A percentile compares a stretch with the other conserved stretches of the same genome.
phyloP scores from a whole-genome alignment of 805 yeast species.

The Candida methanosorbosa region DNA sequence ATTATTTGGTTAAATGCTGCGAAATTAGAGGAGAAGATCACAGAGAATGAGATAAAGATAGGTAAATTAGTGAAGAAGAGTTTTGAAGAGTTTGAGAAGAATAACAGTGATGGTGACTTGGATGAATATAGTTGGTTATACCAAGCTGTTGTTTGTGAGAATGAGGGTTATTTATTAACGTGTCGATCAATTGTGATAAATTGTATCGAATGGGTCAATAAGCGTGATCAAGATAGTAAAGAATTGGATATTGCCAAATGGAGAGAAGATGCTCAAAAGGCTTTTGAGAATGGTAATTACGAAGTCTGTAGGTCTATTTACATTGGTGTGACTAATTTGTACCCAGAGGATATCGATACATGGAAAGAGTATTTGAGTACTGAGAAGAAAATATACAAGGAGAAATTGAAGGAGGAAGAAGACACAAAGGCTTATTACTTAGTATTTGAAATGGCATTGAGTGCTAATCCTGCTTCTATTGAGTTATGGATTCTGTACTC shows the following conservation, averaged over 20 bases:
- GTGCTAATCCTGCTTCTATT: conserved; percentile 38
- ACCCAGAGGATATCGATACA: conserved; percentile 35
- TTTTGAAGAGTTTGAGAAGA: conserved; percentile 29
- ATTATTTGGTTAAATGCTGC: conserved; percentile 66
- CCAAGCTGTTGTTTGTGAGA: conserved; percentile 47
- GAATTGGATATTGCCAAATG: conserved; percentile 19
- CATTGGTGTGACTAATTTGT: conserved; percentile 33
- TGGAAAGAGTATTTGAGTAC: conserved; percentile 42
- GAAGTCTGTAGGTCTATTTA: conserved; percentile 40
- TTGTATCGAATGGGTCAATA: conserved; percentile 25
- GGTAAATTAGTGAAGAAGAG: conserved; percentile 42
- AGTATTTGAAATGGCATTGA: conserved; percentile 46
- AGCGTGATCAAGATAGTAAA: conserved; percentile 15
- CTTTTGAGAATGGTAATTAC: conserved; percentile 13
- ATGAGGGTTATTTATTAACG: conserved; percentile 34
- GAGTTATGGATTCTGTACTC: conserved; percentile 62
- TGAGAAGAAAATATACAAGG: conserved; percentile 13
- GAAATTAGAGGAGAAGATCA: conserved; percentile 51
- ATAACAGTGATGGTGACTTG: conserved; percentile 23
- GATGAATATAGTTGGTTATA: conserved; percentile 42
- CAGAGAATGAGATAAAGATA: conserved; percentile 35
- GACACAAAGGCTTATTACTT: conserved; percentile 25
- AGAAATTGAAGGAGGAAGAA: background rate
- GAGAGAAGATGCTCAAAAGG: conserved; percentile 27
- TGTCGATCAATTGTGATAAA: conserved; percentile 44